Evolutionary conservation across 768 basidiomycete species (phyloP).

Genomic region (Lactarius sp.): DNA sequence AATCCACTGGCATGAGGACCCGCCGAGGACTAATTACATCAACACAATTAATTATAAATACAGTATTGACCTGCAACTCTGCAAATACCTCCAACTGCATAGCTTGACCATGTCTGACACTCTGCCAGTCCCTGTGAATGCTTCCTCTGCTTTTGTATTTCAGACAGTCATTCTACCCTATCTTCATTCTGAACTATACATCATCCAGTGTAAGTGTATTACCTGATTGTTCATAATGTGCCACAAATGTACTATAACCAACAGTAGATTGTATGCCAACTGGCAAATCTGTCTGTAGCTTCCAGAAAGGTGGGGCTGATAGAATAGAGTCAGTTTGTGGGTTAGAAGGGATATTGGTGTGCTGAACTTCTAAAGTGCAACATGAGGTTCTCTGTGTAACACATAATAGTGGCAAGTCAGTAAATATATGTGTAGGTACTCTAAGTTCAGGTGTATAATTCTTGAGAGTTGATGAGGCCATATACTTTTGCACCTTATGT

Average conservation of each 20-base stretch:
- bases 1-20: no score
- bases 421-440: background rate
- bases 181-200: no score
- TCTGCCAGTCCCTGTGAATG: no score
- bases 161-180: no score
- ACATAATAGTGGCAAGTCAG: background rate
- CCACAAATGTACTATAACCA: slow-evolving; percentile 8
- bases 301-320: slow-evolving; percentile 11
- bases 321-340: background rate
- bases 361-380: background rate
- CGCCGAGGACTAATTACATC: no score
- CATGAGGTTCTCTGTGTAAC: background rate
- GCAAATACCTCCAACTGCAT: no score
- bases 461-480: background rate
- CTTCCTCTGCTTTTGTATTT: no score
- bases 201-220: no score
- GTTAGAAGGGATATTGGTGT: background rate
- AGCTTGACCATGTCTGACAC: no score
- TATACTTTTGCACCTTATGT: background rate
- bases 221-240: background rate
- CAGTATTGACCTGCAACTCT: no score
- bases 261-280: background rate
- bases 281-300: background rate
- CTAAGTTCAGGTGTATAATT: background rate
- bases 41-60: no score